A percentile compares a stretch with the other conserved stretches of the same genome.
Evolutionary conservation across 192 early-diverging fungal species (phyloP).

Genomic region (Linnemannia hyalina): DNA sequence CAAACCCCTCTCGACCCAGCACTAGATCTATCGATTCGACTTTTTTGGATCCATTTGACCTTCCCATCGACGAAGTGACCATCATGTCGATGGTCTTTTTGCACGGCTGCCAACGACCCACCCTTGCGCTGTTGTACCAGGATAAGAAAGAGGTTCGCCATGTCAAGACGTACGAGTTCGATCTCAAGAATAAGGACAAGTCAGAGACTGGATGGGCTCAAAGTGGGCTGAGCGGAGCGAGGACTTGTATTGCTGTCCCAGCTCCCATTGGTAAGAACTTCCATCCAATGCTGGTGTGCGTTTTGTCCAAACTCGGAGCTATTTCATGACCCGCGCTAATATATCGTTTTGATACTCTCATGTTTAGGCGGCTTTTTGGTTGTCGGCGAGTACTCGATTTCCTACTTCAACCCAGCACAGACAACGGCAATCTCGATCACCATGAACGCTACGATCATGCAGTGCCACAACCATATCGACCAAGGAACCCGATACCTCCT

Average conservation of each 20-base stretch:
- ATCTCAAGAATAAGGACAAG: slow-evolving; percentile 61
- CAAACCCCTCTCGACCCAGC: slow-evolving; percentile 21
- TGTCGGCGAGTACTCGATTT: slow-evolving; percentile 68
- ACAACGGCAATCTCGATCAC: slow-evolving; percentile 37
- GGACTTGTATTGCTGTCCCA: slow-evolving; percentile 72
- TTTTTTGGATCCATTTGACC: slow-evolving; percentile 7
- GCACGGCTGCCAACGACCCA: slow-evolving; percentile 43
- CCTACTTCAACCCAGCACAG: slow-evolving; percentile 59
- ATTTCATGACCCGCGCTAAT: too few relatives aligned
- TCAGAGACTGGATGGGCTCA: slow-evolving; percentile 47
- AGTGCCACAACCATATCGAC: slow-evolving; percentile 65
- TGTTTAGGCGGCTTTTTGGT: slow-evolving; percentile 66
- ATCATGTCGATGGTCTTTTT: slow-evolving; percentile 68
- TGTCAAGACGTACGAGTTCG: slow-evolving; percentile 71
- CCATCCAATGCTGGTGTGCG: not conserved
- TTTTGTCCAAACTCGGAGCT: too few relatives aligned
- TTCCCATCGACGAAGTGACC: slow-evolving; percentile 64
- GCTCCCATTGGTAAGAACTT: slow-evolving; percentile 44
- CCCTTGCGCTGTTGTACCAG: slow-evolving; percentile 70
- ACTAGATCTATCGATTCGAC: slow-evolving; percentile 8
- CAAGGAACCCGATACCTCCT: slow-evolving; percentile 73
- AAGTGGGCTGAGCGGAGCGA: slow-evolving; percentile 62
- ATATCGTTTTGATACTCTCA: not conserved
- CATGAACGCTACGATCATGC: slow-evolving; percentile 64
- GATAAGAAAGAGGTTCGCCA: slow-evolving; percentile 65